Evolutionary conservation across 441 rosid species (phyloP), one percentile per base, ranked within the genome.

Genomic region (Adansonia madagascariensis): DNA sequence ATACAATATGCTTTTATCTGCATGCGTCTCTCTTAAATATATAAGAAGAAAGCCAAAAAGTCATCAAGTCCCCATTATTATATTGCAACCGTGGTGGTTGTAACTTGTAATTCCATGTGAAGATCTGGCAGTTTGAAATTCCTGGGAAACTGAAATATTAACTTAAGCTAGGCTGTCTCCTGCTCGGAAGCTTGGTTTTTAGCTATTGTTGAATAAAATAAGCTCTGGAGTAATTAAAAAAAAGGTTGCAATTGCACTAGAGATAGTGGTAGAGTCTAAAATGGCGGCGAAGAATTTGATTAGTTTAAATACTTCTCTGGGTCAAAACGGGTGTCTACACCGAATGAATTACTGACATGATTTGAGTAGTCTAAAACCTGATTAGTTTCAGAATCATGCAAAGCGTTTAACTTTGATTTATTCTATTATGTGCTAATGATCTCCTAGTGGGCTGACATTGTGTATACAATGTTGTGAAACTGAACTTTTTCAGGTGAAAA

Each of bases 401-500:
- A 27, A 35, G 43, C 43, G 7, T 31, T 62, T 14, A 44, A 66
- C 44, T 49, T 69, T 8, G 57, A 49, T 27, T 70, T 8, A 50
- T 49, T 49, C 44, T 22, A 31, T 55, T 17, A 35, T 71, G 61
- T 71, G 62, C 10, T 4, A 35, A 55, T 53, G 44, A 53, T 35
- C 49, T 17, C 49, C 17, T 57, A 17, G 31, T 53, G 17, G 9
- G 39, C 49, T 35, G 47, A 35, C 63, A 53, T 14, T 31, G 20
- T 62, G 0, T 62, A 31, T 35, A 9, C 20, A 17, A 43, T 43
- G 71, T 43, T 66, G 24, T 66, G 31, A 66, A 35, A 31, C 53
- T 41, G 63, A 61, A 50, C 56, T 49, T 76, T 50, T 35, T 62
- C 75, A 95, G 99, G 92, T 93, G 80, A 95, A 92, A 86, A 92